phyloP scores from a whole-genome alignment of 78 protist species.

The Creolimax fragrantissima region DNA sequence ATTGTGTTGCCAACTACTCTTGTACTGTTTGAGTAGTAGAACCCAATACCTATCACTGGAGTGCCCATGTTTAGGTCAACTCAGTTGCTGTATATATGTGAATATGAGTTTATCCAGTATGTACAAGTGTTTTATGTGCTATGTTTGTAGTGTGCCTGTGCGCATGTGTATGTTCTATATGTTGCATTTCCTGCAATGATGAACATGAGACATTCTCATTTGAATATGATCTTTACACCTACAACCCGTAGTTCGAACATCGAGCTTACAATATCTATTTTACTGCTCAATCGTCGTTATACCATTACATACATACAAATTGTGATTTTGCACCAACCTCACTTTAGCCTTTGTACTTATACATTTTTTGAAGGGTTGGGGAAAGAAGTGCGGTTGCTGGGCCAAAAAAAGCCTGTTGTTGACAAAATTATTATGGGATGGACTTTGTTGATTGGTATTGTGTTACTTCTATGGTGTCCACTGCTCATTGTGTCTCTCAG shows the following conservation, averaged over 20 bases:
- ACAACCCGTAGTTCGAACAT: too few species aligned
- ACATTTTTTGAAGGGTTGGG: not conserved
- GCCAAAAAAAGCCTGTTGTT: not conserved
- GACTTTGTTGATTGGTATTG: not conserved
- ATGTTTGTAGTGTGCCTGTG: not conserved
- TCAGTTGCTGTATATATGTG: not conserved
- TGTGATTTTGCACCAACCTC: too few species aligned
- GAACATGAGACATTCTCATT: too few species aligned
- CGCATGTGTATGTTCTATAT: constrained; percentile 1
- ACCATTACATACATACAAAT: too few species aligned
- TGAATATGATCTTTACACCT: too few species aligned
- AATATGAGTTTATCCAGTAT: not conserved
- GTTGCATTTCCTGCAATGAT: too few species aligned
- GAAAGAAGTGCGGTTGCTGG: not conserved
- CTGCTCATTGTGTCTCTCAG: not conserved
- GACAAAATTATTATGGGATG: not conserved
- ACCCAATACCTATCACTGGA: too few species aligned
- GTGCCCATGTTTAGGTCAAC: not conserved
- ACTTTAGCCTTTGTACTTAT: too few species aligned
- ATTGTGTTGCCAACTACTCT: too few species aligned
- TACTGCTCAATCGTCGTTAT: too few species aligned
- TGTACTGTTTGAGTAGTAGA: too few species aligned
- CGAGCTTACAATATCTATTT: too few species aligned
- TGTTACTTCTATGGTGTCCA: not conserved
- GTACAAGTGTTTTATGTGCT: not conserved